Conservation (phyloP, 2,329 filamentous ascomycete species). For the Daldinia sp. region DNA sequence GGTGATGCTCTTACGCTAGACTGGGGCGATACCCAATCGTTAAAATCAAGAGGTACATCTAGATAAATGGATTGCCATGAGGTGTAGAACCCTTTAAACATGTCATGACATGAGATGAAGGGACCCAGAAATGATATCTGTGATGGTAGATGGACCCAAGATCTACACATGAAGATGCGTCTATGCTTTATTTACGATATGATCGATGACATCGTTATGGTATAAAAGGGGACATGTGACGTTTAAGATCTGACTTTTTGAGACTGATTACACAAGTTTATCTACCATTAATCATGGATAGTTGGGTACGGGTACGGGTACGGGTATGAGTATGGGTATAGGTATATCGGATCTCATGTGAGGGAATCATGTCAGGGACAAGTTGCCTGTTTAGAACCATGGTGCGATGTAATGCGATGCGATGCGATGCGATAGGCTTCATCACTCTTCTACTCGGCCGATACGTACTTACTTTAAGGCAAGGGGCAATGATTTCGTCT, state of each 20-base stretch:
- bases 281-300: too few relatives aligned
- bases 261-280: background rate
- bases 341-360: background rate
- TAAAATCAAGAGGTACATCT: background rate
- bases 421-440: constrained; percentile 18
- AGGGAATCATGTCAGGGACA: background rate
- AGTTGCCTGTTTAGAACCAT: background rate
- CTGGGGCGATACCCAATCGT: background rate
- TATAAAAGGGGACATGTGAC: constrained; percentile 18
- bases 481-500: constrained; percentile 11
- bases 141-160: background rate
- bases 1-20: constrained; percentile 12
- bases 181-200: constrained; percentile 13
- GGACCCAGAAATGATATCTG: constrained; percentile 1
- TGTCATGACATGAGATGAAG: background rate
- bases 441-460: background rate
- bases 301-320: background rate
- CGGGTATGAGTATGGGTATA: background rate
- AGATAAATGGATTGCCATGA: background rate
- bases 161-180: background rate
- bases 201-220: constrained; percentile 9
- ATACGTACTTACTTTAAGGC: background rate
- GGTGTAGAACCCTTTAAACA: background rate
- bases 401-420: too few relatives aligned
- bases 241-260: constrained; percentile 3